Base-by-base conservation (phyloP, 2,329 filamentous ascomycete genomes). In the Neonectria magnoliae region DNA sequence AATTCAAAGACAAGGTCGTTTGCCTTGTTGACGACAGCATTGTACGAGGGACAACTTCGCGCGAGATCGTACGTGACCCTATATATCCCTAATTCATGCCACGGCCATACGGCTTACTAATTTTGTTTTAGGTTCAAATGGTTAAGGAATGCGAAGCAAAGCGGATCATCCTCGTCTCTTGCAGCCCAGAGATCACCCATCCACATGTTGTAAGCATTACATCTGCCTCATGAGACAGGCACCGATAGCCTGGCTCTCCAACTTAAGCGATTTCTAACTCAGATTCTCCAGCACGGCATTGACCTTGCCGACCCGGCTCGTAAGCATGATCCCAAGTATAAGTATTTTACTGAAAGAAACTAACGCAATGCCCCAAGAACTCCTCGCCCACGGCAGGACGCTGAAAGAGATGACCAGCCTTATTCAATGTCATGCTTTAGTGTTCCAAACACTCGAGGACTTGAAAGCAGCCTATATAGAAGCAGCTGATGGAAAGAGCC, bases 11-110 rank as follows among this genome's bases (percentile, higher is more conserved):
- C 70, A 90, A 91, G 72, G 92, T 90, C 64, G 91, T 98, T 8
- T 84, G 94, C 11, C 83, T 98, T 1, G 92, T 98, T 1, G 95
- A 98, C 72, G 95, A 98, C 80, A 93, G 90, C 72, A 93, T 97
- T 64, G 94, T 97, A 5, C 88, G 94, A 41, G 94, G 94, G 45
- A 70, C 62, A 25, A 88, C 88, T 69, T 87, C 88, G 29, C 84
- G 91, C 13, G 87, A 93, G 74, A 90, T 91, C 70, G 91, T 93
- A 38, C 85, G 91, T 29, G 84, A 1, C 8, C 18, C 20, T 61
- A 25, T 25, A 25, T 25, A 5, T 25, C 2, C 25, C 25, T 25
- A 25, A 25, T 6, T 25, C 25, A 25, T 25, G 25, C 25, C 25
- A 25, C 25, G 25, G 25, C 25, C 25, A 25, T 25, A 5, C 56